A percentile compares a stretch with the other conserved stretches of the same genome.
Evolutionary conservation across 495 filamentous ascomycete genomes (phyloP).

Genomic region (Tuber calosporum): DNA sequence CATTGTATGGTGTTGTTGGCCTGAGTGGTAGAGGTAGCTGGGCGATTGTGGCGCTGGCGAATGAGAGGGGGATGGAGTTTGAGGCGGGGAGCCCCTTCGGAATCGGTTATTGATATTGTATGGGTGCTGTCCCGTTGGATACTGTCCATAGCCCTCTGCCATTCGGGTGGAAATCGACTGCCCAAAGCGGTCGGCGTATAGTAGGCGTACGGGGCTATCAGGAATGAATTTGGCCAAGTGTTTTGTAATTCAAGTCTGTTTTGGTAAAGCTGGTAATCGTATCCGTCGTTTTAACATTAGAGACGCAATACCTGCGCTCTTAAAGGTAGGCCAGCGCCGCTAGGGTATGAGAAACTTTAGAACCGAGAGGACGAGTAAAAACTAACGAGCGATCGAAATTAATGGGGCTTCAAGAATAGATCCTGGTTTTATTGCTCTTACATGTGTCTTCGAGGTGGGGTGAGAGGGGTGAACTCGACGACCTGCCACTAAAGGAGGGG

Average conservation of each 20-base stretch:
- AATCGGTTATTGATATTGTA: constrained; percentile 23
- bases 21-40: constrained; percentile 62
- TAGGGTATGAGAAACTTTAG: neutral
- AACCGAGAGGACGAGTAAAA: neutral
- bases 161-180: constrained; percentile 36
- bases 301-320: constrained; percentile 35
- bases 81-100: constrained; percentile 40
- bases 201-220: constrained; percentile 3
- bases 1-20: constrained; percentile 64
- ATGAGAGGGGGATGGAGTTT: constrained; percentile 64
- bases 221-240: neutral
- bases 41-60: constrained; percentile 63
- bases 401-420: neutral
- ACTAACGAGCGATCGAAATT: neutral
- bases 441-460: neutral
- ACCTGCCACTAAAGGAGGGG: neutral
- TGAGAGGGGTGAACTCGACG: neutral
- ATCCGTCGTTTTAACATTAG: constrained; percentile 40
- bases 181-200: constrained; percentile 21
- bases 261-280: constrained; percentile 29
- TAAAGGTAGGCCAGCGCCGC: constrained; percentile 1
- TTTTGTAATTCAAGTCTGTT: constrained; percentile 27
- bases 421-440: neutral
- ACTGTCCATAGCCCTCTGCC: constrained; percentile 43
- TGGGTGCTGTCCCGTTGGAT: constrained; percentile 32